These are phyloP conservation scores for Orbilia brochopaga DNA, from an alignment of 2,329 filamentous ascomycete genomes.

Conservation along the genomic window DNA sequence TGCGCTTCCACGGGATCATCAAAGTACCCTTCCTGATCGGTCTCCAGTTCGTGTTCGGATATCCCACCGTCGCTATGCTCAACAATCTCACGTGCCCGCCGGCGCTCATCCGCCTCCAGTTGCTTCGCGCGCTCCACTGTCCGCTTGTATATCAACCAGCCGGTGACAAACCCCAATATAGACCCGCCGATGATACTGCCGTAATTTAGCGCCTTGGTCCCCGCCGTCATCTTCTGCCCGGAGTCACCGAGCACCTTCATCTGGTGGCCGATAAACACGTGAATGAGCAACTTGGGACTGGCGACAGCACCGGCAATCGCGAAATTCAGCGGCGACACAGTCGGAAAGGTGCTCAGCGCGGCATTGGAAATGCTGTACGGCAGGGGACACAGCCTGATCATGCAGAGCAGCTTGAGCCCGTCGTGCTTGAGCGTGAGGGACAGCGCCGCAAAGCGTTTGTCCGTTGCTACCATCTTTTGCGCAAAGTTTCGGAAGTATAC, in stretches of 20 bases:
- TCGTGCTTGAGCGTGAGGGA: conserved; percentile 87
- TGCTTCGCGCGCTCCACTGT: conserved; percentile 52
- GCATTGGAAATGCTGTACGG: conserved; percentile 94
- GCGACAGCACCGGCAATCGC: conserved; percentile 81
- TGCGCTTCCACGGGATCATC: conserved; percentile 51
- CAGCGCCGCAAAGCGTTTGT: conserved; percentile 86
- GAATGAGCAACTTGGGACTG: conserved; percentile 84
- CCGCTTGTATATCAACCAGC: conserved; percentile 76
- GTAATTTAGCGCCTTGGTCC: conserved; percentile 83
- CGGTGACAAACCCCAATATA: conserved; percentile 74
- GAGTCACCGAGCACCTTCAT: conserved; percentile 79
- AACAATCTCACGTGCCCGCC: conserved; percentile 29
- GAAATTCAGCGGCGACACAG: conserved; percentile 77
- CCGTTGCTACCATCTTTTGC: conserved; percentile 76
- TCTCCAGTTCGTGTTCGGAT: conserved; percentile 8
- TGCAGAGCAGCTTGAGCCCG: conserved; percentile 83
- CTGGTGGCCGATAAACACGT: conserved; percentile 87
- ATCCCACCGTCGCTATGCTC: conserved; percentile 9
- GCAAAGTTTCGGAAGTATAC: conserved; percentile 81
- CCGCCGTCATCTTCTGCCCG: conserved; percentile 78
- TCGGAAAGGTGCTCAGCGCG: conserved; percentile 91
- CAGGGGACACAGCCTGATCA: conserved; percentile 89
- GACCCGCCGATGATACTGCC: conserved; percentile 70
- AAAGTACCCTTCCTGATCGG: conserved; percentile 38
- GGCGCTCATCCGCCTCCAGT: conserved; percentile 53